Base-by-base conservation (phyloP, 345 rosid genomes). In the Salix dunnii region DNA sequence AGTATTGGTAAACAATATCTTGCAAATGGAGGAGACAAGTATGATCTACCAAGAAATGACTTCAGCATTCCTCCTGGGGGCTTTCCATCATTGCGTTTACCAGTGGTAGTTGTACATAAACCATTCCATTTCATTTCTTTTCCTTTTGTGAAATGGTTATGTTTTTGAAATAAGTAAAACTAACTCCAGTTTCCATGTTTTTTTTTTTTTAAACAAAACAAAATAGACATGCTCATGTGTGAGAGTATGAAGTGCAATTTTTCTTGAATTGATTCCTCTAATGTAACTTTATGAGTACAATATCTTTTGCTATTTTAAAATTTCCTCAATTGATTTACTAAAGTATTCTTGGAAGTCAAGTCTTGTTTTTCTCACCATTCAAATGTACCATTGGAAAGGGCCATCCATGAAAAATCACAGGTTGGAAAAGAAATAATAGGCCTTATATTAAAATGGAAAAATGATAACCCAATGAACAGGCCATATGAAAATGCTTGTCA, bases 11-110 rank as follows among this genome's bases (percentile, higher is more conserved):
- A 70, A 69, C 68, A 85, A 5, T 81, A 16, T 74, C 80, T 88
- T 71, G 87, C 82, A 35, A 95, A 90, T 84, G 97, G 97, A 76
- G 94, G 86, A 74, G 93, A 85, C 53, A 84, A 80, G 82, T 84
- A 73, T 77, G 85, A 71, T 80, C 78, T 61, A 70, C 68, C 63
- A 35, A 80, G 83, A 87, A 88, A 83, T 74, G 92, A 93, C 78
- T 87, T 87, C 80, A 74, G 88, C 17, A 78, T 90, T 71, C 92
- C 93, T 75, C 84, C 85, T 23, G 92, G 94, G 71, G 92, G 91
- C 87, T 79, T 92, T 82, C 86, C 97, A 25, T 92, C 97, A 49
- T 87, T 96, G 71, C 98, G 75, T 58, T 85, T 96, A 76, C 99
- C 99, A 67, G 90, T 88, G 97, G 99, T 96, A 91, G 88, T 89